Percentiles rank a stretch among this genome's conserved stretches.
phyloP scores from a whole-genome alignment of 345 rosid genomes.

The Draba incana region DNA sequence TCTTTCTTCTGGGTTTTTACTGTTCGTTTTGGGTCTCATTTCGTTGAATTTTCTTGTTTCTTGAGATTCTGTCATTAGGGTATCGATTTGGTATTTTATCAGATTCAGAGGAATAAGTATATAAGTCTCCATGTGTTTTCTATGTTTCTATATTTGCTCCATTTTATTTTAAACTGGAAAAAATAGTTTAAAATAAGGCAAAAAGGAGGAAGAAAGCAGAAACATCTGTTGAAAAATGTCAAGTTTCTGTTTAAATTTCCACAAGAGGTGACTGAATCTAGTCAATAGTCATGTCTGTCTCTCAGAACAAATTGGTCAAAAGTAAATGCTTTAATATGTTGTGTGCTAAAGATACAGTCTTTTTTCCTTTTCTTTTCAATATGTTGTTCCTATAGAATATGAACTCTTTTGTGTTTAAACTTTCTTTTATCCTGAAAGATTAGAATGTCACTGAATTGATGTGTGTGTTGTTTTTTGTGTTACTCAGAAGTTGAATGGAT shows the following conservation, averaged over 20 bases:
- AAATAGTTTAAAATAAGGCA: slow-evolving; percentile 22
- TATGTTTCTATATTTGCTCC: not conserved
- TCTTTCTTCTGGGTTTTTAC: slow-evolving; percentile 12
- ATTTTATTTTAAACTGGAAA: no score
- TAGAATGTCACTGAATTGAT: slow-evolving; percentile 1
- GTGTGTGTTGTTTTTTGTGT: slow-evolving; percentile 8
- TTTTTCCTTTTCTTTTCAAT: not conserved
- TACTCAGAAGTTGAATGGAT: slow-evolving; percentile 54
- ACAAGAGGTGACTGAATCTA: slow-evolving; percentile 38
- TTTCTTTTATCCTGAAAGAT: not conserved
- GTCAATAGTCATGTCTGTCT: slow-evolving; percentile 30
- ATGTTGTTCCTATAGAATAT: no score
- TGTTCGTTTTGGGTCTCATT: slow-evolving; percentile 1
- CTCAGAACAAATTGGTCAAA: slow-evolving; percentile 33
- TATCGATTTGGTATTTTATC: slow-evolving; percentile 27
- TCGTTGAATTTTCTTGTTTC: not conserved
- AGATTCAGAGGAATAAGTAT: slow-evolving; percentile 29
- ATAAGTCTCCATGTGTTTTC: slow-evolving; percentile 4
- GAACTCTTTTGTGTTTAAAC: not conserved
- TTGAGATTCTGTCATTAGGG: slow-evolving; percentile 29
- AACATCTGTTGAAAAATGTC: slow-evolving; percentile 42
- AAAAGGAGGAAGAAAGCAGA: slow-evolving; percentile 33
- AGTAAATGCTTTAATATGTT: slow-evolving; percentile 38
- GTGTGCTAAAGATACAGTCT: slow-evolving; percentile 9
- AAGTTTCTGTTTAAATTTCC: slow-evolving; percentile 32